Percentiles rank a stretch among this genome's conserved stretches.
Evolutionary conservation across 2,329 filamentous ascomycete genomes (phyloP).

Genomic region (Aspergillus hortae): DNA sequence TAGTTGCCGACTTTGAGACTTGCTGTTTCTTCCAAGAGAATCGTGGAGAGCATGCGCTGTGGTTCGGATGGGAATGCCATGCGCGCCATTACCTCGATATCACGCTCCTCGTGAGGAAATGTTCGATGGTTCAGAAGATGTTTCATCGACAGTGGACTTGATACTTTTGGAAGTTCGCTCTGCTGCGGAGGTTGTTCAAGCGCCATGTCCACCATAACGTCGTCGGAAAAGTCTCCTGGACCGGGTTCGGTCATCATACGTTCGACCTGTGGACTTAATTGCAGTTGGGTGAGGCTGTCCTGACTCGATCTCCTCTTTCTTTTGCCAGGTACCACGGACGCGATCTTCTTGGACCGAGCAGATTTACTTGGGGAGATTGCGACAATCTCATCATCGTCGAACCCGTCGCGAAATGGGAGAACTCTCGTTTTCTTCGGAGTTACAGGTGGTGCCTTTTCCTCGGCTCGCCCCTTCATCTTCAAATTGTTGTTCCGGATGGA

Average conservation of each 20-base stretch:
- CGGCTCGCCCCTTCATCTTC: constrained; percentile 33
- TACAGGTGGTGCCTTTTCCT: constrained; percentile 38
- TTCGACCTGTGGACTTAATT: constrained; percentile 33
- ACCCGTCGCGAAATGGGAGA: constrained; percentile 57
- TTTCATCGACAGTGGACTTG: constrained; percentile 46
- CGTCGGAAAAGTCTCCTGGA: constrained; percentile 22
- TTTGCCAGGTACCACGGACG: constrained; percentile 56
- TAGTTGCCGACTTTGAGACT: constrained; percentile 43
- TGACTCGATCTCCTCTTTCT: constrained; percentile 52
- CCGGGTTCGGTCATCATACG: constrained; percentile 20
- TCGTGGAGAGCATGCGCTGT: constrained; percentile 48
- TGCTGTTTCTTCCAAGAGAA: constrained; percentile 52
- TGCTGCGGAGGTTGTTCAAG: constrained; percentile 23
- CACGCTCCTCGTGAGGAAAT: constrained; percentile 45
- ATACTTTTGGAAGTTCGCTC: constrained; percentile 14
- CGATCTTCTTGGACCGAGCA: constrained; percentile 48
- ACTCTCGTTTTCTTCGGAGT: constrained; percentile 52
- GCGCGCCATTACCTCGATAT: constrained; percentile 53
- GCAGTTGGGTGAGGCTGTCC: constrained; percentile 51
- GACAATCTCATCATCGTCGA: constrained; percentile 59
- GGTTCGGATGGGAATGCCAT: constrained; percentile 53
- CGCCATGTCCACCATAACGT: constrained; percentile 17
- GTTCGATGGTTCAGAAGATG: constrained; percentile 55
- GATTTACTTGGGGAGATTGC: constrained; percentile 55
- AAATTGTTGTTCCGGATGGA: constrained; percentile 45